Conservation (phyloP, 306 rosid species). For the Trifolium subterraneum region DNA sequence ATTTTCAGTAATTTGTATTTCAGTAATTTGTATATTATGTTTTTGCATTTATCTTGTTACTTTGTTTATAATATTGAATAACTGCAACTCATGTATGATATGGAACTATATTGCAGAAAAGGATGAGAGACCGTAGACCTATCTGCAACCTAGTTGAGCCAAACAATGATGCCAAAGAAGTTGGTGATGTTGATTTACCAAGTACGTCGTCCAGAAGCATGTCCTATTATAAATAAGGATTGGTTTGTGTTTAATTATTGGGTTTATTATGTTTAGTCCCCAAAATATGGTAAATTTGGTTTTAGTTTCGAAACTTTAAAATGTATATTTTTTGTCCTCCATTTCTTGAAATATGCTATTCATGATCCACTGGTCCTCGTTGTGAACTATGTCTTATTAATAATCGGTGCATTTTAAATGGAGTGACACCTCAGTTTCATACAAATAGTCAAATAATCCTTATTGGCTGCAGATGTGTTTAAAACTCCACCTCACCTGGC, state of each 20-base stretch:
- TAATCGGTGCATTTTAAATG: neutral
- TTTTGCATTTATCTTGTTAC: constrained; percentile 27
- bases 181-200: constrained; percentile 53
- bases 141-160: constrained; percentile 52
- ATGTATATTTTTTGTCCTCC: neutral
- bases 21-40: constrained; percentile 8
- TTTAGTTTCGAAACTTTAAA: neutral
- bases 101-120: constrained; percentile 62
- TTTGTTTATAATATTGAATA: constrained; percentile 20
- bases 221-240: constrained; percentile 13
- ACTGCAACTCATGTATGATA: constrained; percentile 39
- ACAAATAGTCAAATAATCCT: neutral
- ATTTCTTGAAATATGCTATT: neutral
- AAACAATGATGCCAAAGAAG: constrained; percentile 48
- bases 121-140: constrained; percentile 47
- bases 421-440: neutral
- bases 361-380: neutral
- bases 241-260: constrained; percentile 24
- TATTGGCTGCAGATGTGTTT: constrained; percentile 8
- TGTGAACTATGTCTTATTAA: neutral
- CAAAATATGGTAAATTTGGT: neutral
- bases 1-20: constrained; percentile 21
- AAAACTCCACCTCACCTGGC: neutral
- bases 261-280: neutral
- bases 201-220: constrained; percentile 49